Base-by-base conservation (phyloP, 2,329 filamentous ascomycete genomes). In the Nigrospora oryzae region DNA sequence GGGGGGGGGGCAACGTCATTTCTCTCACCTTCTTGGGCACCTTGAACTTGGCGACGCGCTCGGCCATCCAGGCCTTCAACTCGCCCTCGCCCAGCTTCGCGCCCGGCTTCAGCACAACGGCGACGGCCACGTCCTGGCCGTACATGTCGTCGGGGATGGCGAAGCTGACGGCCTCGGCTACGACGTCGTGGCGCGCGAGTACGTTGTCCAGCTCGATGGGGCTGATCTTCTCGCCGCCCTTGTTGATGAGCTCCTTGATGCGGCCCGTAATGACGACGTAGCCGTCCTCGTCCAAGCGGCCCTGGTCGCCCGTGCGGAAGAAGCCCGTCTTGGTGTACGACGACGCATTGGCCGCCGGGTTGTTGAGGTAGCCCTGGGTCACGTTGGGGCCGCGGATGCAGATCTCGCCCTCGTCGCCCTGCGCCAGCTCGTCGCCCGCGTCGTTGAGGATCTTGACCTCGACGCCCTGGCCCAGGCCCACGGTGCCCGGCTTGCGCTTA, bases 191-290 rank as follows among this genome's bases (percentile, higher is more conserved):
- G 46, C 84, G 75, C n/a, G 83, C 74, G 28, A 94, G 70, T 12
- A 86, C 79, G 53, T 94, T 94, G 70, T 94, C 88, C 32, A 94
- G 73, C 67, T 94, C 88, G 45, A 93, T 90, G 1, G 89, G 88
- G 53, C 81, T 86, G 60, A 94, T 93, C 70, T 93, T 93, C 69
- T 94, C 88, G 48, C 88, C 88, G 45, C 85, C 87, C 66, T 91
- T 90, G 67, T 89, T 89, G 71, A 95, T 94, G 43, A 95, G 73
- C 66, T 95, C 89, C 73, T 95, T 95, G 68, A 94, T 94, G 43
- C 89, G 76, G n/a, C 89, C 89, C 0, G 89, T 94, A 64, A 95
- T 91, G 58, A 86, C 75, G 11, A 95, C 70, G 60, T 93, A 94
- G 48, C 87, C 86, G 53, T 93, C 86, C 46, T 79, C 68, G 56